These are phyloP conservation scores for Naganishia friedmannii DNA, from an alignment of 768 basidiomycete genomes.

Conservation along the genomic window DNA sequence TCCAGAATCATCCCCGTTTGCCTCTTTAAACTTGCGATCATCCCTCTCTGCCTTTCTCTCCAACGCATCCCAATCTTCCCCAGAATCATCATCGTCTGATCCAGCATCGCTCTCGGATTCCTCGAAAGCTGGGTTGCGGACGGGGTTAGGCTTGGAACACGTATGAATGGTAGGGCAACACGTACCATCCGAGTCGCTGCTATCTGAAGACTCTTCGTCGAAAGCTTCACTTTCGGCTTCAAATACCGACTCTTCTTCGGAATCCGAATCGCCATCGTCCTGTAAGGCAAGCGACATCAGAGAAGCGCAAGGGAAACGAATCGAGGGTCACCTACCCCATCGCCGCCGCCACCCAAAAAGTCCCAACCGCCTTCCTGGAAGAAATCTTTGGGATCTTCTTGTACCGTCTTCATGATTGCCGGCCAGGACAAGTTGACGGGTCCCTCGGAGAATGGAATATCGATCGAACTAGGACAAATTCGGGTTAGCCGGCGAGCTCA, in stretches of 20 bases:
- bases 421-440: constrained; percentile 98
- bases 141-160: neutral
- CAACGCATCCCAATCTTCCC: constrained; percentile 94
- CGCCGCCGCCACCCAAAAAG: constrained; percentile 71
- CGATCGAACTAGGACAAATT: constrained; percentile 71
- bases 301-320: too few species aligned
- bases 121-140: constrained; percentile 34
- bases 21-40: constrained; percentile 54
- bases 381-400: constrained; percentile 90
- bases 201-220: constrained; percentile 56
- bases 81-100: constrained; percentile 43
- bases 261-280: constrained; percentile 34
- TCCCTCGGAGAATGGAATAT: constrained; percentile 91
- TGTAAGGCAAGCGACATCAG: neutral
- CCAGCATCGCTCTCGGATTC: constrained; percentile 41
- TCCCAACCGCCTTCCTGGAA: constrained; percentile 95
- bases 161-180: neutral
- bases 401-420: constrained; percentile 97
- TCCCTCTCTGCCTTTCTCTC: constrained; percentile 87
- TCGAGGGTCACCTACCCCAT: constrained; percentile 62
- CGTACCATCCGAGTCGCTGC: constrained; percentile 34
- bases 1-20: constrained; percentile 41
- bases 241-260: constrained; percentile 43
- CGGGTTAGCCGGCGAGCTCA: neutral
- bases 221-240: constrained; percentile 52